Conservation (phyloP, 2,329 filamentous ascomycete species). For the Arthrinium puccinioides region DNA sequence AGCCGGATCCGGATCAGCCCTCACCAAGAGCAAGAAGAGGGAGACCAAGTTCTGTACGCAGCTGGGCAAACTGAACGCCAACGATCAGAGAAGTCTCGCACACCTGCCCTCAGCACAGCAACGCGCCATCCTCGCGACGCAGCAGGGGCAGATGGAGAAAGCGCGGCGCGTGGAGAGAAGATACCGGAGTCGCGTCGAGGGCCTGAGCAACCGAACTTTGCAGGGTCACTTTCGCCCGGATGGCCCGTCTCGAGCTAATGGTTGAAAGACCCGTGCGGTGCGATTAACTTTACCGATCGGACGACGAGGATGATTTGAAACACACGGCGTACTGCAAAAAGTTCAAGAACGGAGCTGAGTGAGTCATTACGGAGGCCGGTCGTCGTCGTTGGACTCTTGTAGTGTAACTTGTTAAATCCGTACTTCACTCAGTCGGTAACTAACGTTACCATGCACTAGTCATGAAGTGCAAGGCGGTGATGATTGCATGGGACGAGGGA, state of each 20-base stretch:
- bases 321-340: too few relatives aligned
- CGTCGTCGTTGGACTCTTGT: too few relatives aligned
- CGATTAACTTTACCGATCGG: too few relatives aligned
- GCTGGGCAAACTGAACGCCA: conserved; percentile 16
- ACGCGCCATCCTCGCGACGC: conserved; percentile 16
- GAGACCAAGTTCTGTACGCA: conserved; percentile 12
- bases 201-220: conserved; percentile 13
- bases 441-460: too few relatives aligned
- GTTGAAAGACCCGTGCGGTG: not conserved
- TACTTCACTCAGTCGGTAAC: too few relatives aligned
- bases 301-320: too few relatives aligned
- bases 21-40: conserved; percentile 8
- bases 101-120: conserved; percentile 23
- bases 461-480: too few relatives aligned
- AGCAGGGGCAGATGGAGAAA: conserved; percentile 20
- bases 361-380: too few relatives aligned
- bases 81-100: conserved; percentile 17
- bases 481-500: too few relatives aligned
- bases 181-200: conserved; percentile 12
- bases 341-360: too few relatives aligned
- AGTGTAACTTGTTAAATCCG: too few relatives aligned
- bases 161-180: conserved; percentile 11
- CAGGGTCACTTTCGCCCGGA: conserved; percentile 15
- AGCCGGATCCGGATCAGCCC: too few relatives aligned
- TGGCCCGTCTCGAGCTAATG: not conserved